Percentiles rank a stretch among this genome's conserved stretches.
These are phyloP conservation scores for Diplodia corticola DNA, from an alignment of 2,329 filamentous ascomycete species.

Conservation along the genomic window DNA sequence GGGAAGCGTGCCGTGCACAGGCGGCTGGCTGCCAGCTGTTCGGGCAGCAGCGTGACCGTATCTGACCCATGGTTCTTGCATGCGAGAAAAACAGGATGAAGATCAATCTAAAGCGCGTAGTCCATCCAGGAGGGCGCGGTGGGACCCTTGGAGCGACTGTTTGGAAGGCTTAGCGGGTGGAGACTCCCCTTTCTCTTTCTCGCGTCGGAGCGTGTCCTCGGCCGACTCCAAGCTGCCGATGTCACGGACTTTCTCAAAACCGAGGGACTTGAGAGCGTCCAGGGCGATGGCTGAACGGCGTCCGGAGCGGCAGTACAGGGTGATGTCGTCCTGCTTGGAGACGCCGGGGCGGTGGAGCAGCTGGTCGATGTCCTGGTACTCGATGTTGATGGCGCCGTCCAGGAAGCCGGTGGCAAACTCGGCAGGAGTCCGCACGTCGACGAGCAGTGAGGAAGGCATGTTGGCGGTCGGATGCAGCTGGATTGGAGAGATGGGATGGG, in stretches of 20 bases:
- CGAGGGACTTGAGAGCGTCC: slow-evolving; percentile 32
- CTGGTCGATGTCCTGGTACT: slow-evolving; percentile 38
- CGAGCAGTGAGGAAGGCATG: slow-evolving; percentile 27
- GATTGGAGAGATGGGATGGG: neutral
- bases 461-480: neutral
- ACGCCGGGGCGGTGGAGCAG: slow-evolving; percentile 26
- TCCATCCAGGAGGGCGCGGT: slow-evolving; percentile 32
- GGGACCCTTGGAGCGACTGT: slow-evolving; percentile 29
- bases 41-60: neutral
- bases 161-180: slow-evolving; percentile 22
- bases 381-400: slow-evolving; percentile 39
- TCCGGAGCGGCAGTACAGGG: slow-evolving; percentile 41
- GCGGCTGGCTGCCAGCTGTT: neutral
- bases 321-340: slow-evolving; percentile 34
- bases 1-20: neutral
- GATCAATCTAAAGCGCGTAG: slow-evolving; percentile 31
- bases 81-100: neutral
- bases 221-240: slow-evolving; percentile 41
- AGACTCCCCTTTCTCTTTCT: slow-evolving; percentile 24
- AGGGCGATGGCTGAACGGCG: slow-evolving; percentile 37
- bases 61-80: neutral
- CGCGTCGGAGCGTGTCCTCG: slow-evolving; percentile 31
- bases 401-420: slow-evolving; percentile 39
- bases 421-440: slow-evolving; percentile 40
- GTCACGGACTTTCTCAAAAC: slow-evolving; percentile 36